Percentiles rank a stretch among this genome's conserved stretches.
phyloP scores from a whole-genome alignment of 768 basidiomycete genomes.

The Psilocybe cubensis region DNA sequence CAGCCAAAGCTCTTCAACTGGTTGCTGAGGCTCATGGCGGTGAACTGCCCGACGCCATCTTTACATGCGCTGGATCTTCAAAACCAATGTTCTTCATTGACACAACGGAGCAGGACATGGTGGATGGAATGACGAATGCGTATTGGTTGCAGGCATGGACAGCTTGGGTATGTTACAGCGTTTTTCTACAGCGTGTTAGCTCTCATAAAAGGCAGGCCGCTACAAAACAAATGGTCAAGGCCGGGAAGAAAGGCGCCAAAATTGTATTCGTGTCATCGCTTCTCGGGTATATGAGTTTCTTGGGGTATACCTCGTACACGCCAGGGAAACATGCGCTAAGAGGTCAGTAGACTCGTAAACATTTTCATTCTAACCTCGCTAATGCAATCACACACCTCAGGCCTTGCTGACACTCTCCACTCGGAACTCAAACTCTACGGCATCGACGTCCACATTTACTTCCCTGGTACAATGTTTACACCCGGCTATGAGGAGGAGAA shows the following conservation, averaged over 20 bases:
- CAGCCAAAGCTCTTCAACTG: slow-evolving; percentile 63
- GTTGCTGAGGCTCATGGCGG: slow-evolving; percentile 60
- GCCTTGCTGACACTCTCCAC: slow-evolving; percentile 81
- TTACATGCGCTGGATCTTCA: slow-evolving; percentile 78
- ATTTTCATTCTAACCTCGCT: background rate
- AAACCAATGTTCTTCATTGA: slow-evolving; percentile 80
- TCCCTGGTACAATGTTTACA: slow-evolving; percentile 80
- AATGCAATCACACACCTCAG: slow-evolving; percentile 43
- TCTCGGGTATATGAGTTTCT: slow-evolving; percentile 72
- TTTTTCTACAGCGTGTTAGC: background rate
- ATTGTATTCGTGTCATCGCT: slow-evolving; percentile 79
- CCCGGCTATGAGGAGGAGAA: slow-evolving; percentile 81
- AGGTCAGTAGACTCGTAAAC: slow-evolving; percentile 48
- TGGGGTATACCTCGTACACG: slow-evolving; percentile 81
- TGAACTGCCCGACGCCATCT: slow-evolving; percentile 72
- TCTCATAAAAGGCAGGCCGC: slow-evolving; percentile 52
- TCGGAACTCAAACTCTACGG: slow-evolving; percentile 80
- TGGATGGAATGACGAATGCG: slow-evolving; percentile 44
- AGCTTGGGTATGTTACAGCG: slow-evolving; percentile 49
- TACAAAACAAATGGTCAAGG: slow-evolving; percentile 66
- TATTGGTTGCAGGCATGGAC: slow-evolving; percentile 62
- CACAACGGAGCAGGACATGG: slow-evolving; percentile 59
- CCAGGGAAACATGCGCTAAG: slow-evolving; percentile 87
- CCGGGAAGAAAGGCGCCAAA: slow-evolving; percentile 60
- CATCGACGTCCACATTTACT: slow-evolving; percentile 79